Evolutionary conservation across 768 basidiomycete genomes (phyloP).

Genomic region (Amanita exitialis): DNA sequence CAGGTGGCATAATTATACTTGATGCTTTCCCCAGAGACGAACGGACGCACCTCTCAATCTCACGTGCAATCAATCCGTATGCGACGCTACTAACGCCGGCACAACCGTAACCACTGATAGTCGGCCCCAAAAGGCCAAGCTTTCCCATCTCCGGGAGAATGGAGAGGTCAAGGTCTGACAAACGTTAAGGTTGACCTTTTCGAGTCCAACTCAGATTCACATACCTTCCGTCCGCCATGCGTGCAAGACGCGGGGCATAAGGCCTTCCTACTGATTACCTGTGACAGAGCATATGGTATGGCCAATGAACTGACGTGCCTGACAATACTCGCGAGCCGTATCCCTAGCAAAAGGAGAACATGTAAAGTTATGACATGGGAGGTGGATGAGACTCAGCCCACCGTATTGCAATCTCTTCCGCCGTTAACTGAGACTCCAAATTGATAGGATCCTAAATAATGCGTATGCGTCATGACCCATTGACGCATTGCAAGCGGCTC

Average conservation of each 20-base stretch:
- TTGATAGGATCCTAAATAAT: constrained; percentile 67
- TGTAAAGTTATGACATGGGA: constrained; percentile 1
- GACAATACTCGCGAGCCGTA: constrained; percentile 70
- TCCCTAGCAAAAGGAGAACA: constrained; percentile 36
- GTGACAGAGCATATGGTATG: background rate
- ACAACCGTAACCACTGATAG: constrained; percentile 89
- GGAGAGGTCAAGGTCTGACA: constrained; percentile 60
- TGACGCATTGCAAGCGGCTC: background rate
- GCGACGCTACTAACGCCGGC: constrained; percentile 88
- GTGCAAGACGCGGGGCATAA: constrained; percentile 81
- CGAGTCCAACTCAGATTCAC: constrained; percentile 8
- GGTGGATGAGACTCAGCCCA: constrained; percentile 19
- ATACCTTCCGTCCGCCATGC: constrained; percentile 83
- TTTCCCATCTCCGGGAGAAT: constrained; percentile 89
- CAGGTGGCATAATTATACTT: constrained; percentile 1
- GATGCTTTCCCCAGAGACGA: background rate
- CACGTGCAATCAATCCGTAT: constrained; percentile 88
- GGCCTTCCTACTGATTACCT: constrained; percentile 47
- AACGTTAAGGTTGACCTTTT: background rate
- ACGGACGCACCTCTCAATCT: constrained; percentile 69
- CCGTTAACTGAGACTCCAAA: constrained; percentile 70
- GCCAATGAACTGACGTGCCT: constrained; percentile 32
- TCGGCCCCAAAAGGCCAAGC: constrained; percentile 84
- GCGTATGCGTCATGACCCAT: background rate
- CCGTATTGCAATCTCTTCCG: constrained; percentile 88